Conservation (phyloP, 1,139 yeast species). For the Zygosaccharomyces sapae region DNA sequence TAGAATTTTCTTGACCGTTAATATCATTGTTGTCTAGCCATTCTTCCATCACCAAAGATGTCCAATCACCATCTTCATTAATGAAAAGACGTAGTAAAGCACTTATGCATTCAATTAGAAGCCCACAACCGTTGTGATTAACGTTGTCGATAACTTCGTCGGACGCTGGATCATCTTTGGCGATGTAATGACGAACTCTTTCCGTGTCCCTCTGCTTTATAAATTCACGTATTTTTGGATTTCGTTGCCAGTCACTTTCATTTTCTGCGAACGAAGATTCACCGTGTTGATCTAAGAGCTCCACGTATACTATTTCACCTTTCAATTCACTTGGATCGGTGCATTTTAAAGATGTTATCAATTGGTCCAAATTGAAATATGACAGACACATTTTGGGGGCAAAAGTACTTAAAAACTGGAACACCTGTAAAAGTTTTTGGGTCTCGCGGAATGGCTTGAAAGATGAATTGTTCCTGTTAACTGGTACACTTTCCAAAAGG, state of each 20-base stretch:
- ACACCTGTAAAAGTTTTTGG: conserved; percentile 29
- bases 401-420: conserved; percentile 34
- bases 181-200: conserved; percentile 20
- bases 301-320: conserved; percentile 31
- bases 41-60: conserved; percentile 35
- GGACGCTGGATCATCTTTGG: conserved; percentile 29
- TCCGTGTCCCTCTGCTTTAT: conserved; percentile 18
- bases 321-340: conserved; percentile 28
- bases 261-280: conserved; percentile 26
- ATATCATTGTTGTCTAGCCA: conserved; percentile 27
- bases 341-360: conserved; percentile 30
- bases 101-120: conserved; percentile 31
- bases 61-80: conserved; percentile 36
- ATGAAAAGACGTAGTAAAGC: conserved; percentile 29
- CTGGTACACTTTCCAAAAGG: conserved; percentile 22
- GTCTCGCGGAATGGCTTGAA: conserved; percentile 19
- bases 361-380: conserved; percentile 30
- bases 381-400: conserved; percentile 26
- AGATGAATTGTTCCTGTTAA: conserved; percentile 4
- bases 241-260: conserved; percentile 23
- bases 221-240: conserved; percentile 18
- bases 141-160: conserved; percentile 36
- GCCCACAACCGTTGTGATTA: conserved; percentile 25
- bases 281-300: conserved; percentile 36
- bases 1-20: conserved; percentile 25